These are phyloP conservation scores for Penicillium subrubescens DNA, from an alignment of 495 filamentous ascomycete genomes.

Conservation along the genomic window DNA sequence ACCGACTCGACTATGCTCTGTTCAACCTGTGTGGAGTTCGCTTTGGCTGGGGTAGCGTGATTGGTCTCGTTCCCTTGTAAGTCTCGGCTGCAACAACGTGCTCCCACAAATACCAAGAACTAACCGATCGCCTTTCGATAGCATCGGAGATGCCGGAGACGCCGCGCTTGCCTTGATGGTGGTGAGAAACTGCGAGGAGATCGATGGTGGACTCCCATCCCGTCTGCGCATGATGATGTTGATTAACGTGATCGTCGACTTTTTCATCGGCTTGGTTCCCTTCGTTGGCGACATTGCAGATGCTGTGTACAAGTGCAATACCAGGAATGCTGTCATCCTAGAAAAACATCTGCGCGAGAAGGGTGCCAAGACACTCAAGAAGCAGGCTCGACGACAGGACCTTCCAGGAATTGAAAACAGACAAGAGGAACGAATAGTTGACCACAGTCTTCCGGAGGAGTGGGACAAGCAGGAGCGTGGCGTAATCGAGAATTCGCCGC, in stretches of 20 bases:
- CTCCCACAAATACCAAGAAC: not conserved
- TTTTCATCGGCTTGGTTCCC: slow-evolving; percentile 79
- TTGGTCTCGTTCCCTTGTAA: slow-evolving; percentile 79
- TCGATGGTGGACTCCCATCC: slow-evolving; percentile 71
- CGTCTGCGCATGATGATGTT: slow-evolving; percentile 66
- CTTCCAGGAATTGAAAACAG: slow-evolving; percentile 14
- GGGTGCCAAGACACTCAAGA: slow-evolving; percentile 31
- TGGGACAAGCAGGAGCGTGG: slow-evolving; percentile 42
- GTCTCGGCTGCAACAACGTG: slow-evolving; percentile 27
- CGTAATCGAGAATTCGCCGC: slow-evolving; percentile 24
- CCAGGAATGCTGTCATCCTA: slow-evolving; percentile 73
- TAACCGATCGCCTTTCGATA: slow-evolving; percentile 30
- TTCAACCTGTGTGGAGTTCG: slow-evolving; percentile 74
- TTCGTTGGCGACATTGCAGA: slow-evolving; percentile 85
- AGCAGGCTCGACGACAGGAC: slow-evolving; percentile 5
- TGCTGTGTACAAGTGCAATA: slow-evolving; percentile 68
- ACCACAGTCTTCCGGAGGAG: slow-evolving; percentile 45
- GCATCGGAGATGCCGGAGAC: slow-evolving; percentile 77
- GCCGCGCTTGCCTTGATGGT: slow-evolving; percentile 62
- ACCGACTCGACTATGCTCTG: slow-evolving; percentile 76
- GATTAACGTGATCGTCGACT: slow-evolving; percentile 75
- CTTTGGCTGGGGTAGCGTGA: slow-evolving; percentile 81
- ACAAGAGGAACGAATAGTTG: slow-evolving; percentile 19
- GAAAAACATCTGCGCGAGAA: slow-evolving; percentile 66
- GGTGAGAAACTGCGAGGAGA: slow-evolving; percentile 61